Evolutionary conservation across 225 moss, liverwort and hornwort genomes (phyloP).

Genomic region (Bryum argenteum): DNA sequence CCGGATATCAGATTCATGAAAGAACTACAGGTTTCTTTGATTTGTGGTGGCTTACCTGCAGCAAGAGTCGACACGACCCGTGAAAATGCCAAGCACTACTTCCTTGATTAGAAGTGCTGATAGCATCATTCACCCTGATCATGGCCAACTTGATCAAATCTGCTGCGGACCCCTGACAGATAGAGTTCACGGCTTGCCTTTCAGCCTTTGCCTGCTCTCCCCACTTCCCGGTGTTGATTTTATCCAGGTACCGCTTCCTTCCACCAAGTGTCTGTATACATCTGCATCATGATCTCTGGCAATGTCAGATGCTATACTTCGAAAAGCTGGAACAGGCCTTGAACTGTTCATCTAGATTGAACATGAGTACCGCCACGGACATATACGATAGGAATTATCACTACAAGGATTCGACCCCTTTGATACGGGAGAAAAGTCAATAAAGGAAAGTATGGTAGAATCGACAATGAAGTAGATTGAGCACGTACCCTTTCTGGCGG

Average conservation of each 20-base stretch:
- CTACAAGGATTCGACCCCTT: too few relatives aligned
- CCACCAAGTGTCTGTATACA: conserved; percentile 78
- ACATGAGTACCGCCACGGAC: neutral
- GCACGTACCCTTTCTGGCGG: conserved; percentile 70
- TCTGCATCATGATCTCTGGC: conserved; percentile 35
- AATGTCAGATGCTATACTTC: conserved; percentile 7
- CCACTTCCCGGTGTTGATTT: conserved; percentile 82
- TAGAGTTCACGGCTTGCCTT: conserved; percentile 95
- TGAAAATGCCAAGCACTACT: conserved; percentile 42
- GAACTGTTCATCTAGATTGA: neutral
- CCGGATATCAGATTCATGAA: conserved; percentile 10
- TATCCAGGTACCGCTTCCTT: conserved; percentile 88
- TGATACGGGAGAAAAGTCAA: too few relatives aligned
- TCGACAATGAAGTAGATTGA: neutral
- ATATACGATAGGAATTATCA: conserved; percentile 1
- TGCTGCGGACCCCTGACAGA: conserved; percentile 98
- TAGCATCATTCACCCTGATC: conserved; percentile 78
- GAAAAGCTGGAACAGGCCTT: neutral
- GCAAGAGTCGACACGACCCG: conserved; percentile 78
- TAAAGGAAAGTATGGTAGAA: too few relatives aligned
- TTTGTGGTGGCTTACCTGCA: conserved; percentile 58
- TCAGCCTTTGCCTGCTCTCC: conserved; percentile 92
- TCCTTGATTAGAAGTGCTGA: conserved; percentile 36
- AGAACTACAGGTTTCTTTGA: neutral
- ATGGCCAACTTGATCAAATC: conserved; percentile 97